These are phyloP conservation scores for Nemophila menziesii DNA, from an alignment of 257 asterid species.

Conservation along the genomic window DNA sequence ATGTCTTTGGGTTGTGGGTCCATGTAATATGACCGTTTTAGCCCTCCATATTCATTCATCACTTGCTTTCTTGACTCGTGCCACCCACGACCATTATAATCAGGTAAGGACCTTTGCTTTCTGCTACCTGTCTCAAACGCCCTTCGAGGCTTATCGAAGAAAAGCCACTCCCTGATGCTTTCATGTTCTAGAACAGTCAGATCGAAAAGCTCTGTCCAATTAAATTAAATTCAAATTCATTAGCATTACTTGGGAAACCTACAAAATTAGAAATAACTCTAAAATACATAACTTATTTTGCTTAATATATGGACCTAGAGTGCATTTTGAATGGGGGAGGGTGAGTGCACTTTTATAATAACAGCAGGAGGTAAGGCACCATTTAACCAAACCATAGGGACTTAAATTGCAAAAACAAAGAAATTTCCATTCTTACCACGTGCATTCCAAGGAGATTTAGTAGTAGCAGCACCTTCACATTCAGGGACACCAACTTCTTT, in stretches of 20 bases:
- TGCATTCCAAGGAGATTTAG: constrained; percentile 99
- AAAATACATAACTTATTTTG: neutral
- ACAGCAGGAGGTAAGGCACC: neutral
- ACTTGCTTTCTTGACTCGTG: constrained; percentile 95
- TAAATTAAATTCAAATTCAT: constrained; percentile 1
- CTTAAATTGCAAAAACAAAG: neutral
- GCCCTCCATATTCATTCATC: constrained; percentile 73
- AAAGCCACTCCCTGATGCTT: constrained; percentile 89
- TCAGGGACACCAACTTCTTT: constrained; percentile 89
- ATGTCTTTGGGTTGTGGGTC: constrained; percentile 86
- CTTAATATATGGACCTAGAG: too few relatives aligned
- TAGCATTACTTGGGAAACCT: too few relatives aligned
- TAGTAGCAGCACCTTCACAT: constrained; percentile 96
- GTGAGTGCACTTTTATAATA: constrained; percentile 1
- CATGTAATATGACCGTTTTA: constrained; percentile 97
- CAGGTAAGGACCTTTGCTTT: constrained; percentile 93
- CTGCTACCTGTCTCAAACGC: constrained; percentile 97
- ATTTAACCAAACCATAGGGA: neutral
- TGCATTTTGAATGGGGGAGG: neutral
- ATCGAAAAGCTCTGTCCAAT: constrained; percentile 71
- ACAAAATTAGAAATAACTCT: constrained; percentile 1
- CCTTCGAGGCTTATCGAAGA: constrained; percentile 92
- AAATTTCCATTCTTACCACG: too few relatives aligned
- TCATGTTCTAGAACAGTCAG: constrained; percentile 66
- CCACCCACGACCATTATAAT: constrained; percentile 96